A percentile compares a stretch with the other conserved stretches of the same genome.
phyloP scores from a whole-genome alignment of 371 early-diverging fungal species.

The Cokeromyces recurvatus region DNA sequence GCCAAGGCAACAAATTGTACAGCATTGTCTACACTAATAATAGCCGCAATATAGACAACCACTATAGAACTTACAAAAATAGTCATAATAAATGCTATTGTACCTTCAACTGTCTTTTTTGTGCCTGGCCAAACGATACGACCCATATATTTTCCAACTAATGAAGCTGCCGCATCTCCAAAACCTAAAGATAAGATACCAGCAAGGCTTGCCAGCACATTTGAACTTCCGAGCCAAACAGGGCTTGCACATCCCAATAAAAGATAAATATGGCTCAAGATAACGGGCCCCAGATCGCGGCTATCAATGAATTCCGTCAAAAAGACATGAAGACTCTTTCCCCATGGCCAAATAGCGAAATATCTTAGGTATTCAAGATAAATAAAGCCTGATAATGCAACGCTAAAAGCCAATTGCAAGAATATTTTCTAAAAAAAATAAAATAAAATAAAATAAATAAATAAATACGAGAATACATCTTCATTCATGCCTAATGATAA shows the following conservation, averaged over 20 bases:
- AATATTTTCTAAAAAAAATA: conserved; percentile 51
- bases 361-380: conserved; percentile 77
- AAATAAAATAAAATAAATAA: conserved; percentile 46
- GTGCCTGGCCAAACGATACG: conserved; percentile 69
- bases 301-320: conserved; percentile 75
- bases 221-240: conserved; percentile 72
- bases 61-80: conserved; percentile 48
- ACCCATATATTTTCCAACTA: conserved; percentile 77
- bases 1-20: conserved; percentile 17
- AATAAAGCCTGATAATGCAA: conserved; percentile 68
- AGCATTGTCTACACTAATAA: conserved; percentile 20
- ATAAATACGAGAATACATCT: too few species aligned
- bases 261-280: conserved; percentile 87
- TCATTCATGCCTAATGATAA: too few species aligned
- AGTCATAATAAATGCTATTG: conserved; percentile 69
- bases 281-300: conserved; percentile 75
- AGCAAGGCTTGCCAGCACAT: conserved; percentile 54
- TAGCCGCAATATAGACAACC: conserved; percentile 25
- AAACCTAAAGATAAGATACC: conserved; percentile 86
- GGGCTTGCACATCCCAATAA: conserved; percentile 87
- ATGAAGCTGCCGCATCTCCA: conserved; percentile 86
- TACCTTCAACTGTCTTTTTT: conserved; percentile 86
- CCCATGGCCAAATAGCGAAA: conserved; percentile 70
- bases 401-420: conserved; percentile 78
- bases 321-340: conserved; percentile 65